A percentile compares a stretch with the other conserved stretches of the same genome.
phyloP scores from a whole-genome alignment of 139 green algal genomes.

The Eudorina sp. region DNA sequence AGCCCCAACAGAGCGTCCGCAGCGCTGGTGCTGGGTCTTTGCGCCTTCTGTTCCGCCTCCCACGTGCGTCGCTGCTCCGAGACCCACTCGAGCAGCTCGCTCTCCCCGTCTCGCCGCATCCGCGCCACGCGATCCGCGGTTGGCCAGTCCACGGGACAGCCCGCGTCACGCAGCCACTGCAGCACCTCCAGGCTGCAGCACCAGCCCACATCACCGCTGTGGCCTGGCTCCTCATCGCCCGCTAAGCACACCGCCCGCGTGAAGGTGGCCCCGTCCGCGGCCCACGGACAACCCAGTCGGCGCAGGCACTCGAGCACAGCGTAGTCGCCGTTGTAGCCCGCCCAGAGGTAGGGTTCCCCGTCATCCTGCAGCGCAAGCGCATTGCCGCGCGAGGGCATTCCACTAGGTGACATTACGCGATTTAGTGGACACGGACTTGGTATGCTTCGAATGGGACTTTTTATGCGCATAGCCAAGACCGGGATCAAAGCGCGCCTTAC shows the following conservation, averaged over 20 bases:
- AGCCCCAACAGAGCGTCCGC: too few species aligned
- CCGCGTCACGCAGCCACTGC: not conserved
- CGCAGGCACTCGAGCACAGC: not conserved
- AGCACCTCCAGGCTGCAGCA: conserved; percentile 29
- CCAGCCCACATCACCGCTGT: not conserved
- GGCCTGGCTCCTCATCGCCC: not conserved
- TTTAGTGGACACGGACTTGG: too few species aligned
- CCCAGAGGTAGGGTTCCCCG: conserved; percentile 26
- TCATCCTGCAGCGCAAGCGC: not conserved
- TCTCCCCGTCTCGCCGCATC: not conserved
- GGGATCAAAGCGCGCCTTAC: too few species aligned
- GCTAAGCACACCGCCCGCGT: conserved; percentile 15
- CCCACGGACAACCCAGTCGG: conserved; percentile 7
- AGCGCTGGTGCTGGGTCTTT: not conserved
- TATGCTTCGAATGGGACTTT: too few species aligned
- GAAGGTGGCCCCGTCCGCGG: not conserved
- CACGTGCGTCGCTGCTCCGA: not conserved
- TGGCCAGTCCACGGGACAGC: conserved; percentile 20
- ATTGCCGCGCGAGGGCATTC: too few species aligned
- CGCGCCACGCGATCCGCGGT: not conserved
- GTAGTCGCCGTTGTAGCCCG: conserved; percentile 14
- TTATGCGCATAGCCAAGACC: too few species aligned
- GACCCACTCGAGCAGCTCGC: not conserved
- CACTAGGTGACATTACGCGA: too few species aligned
- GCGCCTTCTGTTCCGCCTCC: not conserved